Evolutionary conservation across 148 eudicot genomes (phyloP), one percentile per base, ranked within the genome.

Genomic region (Chenopodium suecicum): DNA sequence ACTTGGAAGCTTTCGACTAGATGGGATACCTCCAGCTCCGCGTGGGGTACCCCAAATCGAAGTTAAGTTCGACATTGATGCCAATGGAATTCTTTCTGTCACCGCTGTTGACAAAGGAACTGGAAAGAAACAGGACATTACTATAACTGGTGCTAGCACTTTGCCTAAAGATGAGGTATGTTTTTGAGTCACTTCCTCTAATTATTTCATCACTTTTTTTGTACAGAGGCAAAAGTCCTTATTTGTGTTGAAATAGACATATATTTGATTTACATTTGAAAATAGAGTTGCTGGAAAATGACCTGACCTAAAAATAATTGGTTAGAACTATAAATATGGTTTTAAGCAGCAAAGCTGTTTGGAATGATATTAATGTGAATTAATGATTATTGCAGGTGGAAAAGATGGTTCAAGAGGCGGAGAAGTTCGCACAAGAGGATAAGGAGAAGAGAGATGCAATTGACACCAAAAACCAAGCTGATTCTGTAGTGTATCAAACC

Each of bases 11-110:
- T 90, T 92, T 88, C 82, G 90, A 0, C 85, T 92, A 25, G 92
- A 89, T 79, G 95, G 93, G 54, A 92, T 92, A 78, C 95, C 95
- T 22, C 95, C 95, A 62, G 90, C 95, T 34, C 93, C 93, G 9
- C 90, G 93, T 62, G 95, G 95, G 64, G 95, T 92, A 32, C 93
- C 95, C 54, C 93, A 89, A 69, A 86, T 92, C 56, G 91, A 92
- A 87, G 92, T 92, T 41, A 88, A 82, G 66, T 92, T 92, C 34
- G 93, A 92, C 48, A 89, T 90, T 65, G 95, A 92, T 84, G 91
- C 93, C 52, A 92, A 89, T 81, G 95, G 95, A 48, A 89, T 92
- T 54, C 88, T 92, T 79, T 92, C 92, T 50, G 92, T 92, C 72
- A 79, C 90, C 60, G 93, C 92, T 20, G 73, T 89, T 13, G 95